Percentiles rank a stretch among this genome's conserved stretches.
Evolutionary conservation across 2,329 filamentous ascomycete species (phyloP).

Genomic region (Aspergillus udagawae): DNA sequence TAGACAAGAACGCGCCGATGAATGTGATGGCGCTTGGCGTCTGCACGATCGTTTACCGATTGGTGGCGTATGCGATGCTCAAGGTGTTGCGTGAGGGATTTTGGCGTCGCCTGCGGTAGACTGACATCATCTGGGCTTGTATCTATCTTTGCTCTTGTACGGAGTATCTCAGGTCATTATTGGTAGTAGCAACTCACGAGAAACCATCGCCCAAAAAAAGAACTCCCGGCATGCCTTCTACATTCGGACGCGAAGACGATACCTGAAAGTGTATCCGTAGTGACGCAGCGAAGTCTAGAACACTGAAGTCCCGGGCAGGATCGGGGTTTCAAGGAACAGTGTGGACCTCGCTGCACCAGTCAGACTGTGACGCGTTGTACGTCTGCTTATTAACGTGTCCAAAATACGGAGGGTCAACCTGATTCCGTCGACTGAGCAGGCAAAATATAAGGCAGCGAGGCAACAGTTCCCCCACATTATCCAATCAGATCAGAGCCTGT

Average conservation of each 20-base stretch:
- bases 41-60: conserved; percentile 61
- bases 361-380: not conserved
- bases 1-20: conserved; percentile 58
- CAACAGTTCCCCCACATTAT: not conserved
- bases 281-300: not conserved
- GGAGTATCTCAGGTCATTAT: not conserved
- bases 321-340: not conserved
- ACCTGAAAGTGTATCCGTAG: not conserved
- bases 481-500: not conserved
- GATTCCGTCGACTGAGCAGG: too few relatives aligned
- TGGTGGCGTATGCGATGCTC: conserved; percentile 45
- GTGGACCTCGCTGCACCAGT: not conserved
- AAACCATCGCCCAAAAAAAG: not conserved
- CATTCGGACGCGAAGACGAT: not conserved
- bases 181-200: not conserved
- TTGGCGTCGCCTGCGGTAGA: conserved; percentile 12
- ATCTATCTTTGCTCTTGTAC: too few relatives aligned
- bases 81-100: conserved; percentile 25
- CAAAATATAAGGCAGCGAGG: not conserved
- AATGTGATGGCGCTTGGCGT: conserved; percentile 62
- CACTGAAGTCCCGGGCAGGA: too few relatives aligned
- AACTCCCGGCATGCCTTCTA: not conserved
- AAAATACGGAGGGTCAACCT: too few relatives aligned
- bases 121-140: not conserved
- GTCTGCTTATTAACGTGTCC: not conserved